Evolutionary conservation across 2,329 filamentous ascomycete genomes (phyloP), one percentile per base, ranked within the genome.

Genomic region (Salinomyces thailandicus): DNA sequence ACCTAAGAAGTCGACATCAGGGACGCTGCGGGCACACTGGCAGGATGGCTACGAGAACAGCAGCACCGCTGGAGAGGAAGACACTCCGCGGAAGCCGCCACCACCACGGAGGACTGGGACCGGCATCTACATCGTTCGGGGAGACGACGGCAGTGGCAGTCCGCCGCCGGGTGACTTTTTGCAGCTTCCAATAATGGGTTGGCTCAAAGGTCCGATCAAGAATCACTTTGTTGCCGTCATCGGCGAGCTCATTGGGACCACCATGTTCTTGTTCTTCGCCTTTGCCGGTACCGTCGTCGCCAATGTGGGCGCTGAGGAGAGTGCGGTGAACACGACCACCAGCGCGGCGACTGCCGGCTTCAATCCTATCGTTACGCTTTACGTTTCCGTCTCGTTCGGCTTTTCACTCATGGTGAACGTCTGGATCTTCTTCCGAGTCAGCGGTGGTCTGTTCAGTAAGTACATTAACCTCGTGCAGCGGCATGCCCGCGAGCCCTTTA

Each of bases 371-470:
- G 31, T 33, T 3, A 33, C 31, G n/a, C 18, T 33, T 14, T 61
- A 57, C 38, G 57, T 59, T 18, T 48, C 54, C 11, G 42, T 61
- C 3, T 48, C 49, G 31, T 60, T 60, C 37, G 57, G 58, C 5
- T 56, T 58, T 39, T 56, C 51, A 1, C 44, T 62, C 1, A 52
- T 54, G 20, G 59, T 60, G 11, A 61, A 60, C 27, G 58, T 54
- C 3, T 61, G 57, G 53, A 46, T 55, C 11, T 55, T 51, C 41
- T 57, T 53, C 39, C 43, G 53, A 11, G 51, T 56, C 20, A 49
- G 42, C 18, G 53, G 53, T 15, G 53, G 53, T 1, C 36, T 54
- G 5, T 55, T 54, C 45, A 55, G 47, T 47, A 24, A 34, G 41
- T 41, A 64, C 11, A 46, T n/a, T n/a, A n/a, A 8, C 8, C 15